A percentile compares a stretch with the other conserved stretches of the same genome.
phyloP scores from a whole-genome alignment of 495 filamentous ascomycete species.

The Umbilicaria muhlenbergii region DNA sequence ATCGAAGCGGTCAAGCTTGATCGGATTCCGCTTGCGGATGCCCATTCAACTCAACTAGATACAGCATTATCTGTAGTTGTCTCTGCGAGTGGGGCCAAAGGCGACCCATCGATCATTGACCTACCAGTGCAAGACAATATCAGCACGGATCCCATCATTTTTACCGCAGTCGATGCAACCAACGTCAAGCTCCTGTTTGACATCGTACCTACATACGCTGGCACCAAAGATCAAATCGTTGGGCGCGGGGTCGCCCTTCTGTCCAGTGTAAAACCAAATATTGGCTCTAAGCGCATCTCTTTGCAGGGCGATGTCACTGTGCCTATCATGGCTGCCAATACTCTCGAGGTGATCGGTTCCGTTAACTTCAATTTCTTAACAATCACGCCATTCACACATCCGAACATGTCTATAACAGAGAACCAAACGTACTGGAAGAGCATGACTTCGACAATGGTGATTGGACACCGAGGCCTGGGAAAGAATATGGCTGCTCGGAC shows the following conservation, averaged over 20 bases:
- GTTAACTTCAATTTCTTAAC: constrained; percentile 95
- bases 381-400: constrained; percentile 87
- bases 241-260: constrained; percentile 88
- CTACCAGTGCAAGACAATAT: constrained; percentile 88
- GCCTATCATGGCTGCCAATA: constrained; percentile 68
- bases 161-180: constrained; percentile 58
- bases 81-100: constrained; percentile 73
- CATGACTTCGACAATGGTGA: constrained; percentile 67
- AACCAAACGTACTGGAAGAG: constrained; percentile 94
- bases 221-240: constrained; percentile 70
- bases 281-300: constrained; percentile 70
- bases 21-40: constrained; percentile 67
- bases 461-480: constrained; percentile 84
- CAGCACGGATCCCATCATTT: constrained; percentile 79
- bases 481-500: constrained; percentile 74
- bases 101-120: constrained; percentile 79
- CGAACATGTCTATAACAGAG: constrained; percentile 78
- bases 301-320: constrained; percentile 88
- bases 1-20: constrained; percentile 76
- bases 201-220: constrained; percentile 92
- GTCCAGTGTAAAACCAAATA: constrained; percentile 60
- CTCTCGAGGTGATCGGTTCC: constrained; percentile 78
- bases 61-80: constrained; percentile 86
- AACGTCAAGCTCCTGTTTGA: constrained; percentile 89
- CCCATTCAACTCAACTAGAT: constrained; percentile 83